A percentile compares a stretch with the other conserved stretches of the same genome.
Conservation (phyloP, 2,329 filamentous ascomycete species). For the Aspergillus quadrilineatus region DNA sequence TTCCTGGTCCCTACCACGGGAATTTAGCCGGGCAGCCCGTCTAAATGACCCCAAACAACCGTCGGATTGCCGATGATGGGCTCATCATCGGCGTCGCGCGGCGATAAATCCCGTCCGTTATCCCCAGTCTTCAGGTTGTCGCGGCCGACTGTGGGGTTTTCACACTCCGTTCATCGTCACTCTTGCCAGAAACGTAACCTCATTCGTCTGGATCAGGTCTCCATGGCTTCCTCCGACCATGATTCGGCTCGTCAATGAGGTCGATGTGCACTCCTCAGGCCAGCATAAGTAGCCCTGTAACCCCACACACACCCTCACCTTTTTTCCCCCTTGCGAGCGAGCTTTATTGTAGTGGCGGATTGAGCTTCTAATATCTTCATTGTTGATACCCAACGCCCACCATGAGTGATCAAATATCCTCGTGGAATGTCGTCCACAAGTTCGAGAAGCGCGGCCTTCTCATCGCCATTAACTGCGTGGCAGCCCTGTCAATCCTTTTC, state of each 20-base stretch:
- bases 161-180: background rate
- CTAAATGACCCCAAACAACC: background rate
- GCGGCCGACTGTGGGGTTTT: constrained; percentile 3
- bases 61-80: constrained; percentile 7
- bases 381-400: constrained; percentile 7
- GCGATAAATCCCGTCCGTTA: background rate
- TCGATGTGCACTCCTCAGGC: constrained; percentile 6
- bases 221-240: background rate
- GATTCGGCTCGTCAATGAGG: constrained; percentile 2
- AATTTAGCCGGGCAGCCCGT: background rate
- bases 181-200: constrained; percentile 23
- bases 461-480: constrained; percentile 62
- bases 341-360: background rate
- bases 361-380: background rate
- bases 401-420: constrained; percentile 41
- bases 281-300: background rate
- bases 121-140: background rate
- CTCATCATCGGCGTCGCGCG: background rate
- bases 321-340: background rate
- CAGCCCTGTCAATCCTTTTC: constrained; percentile 67
- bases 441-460: constrained; percentile 58
- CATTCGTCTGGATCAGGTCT: constrained; percentile 11
- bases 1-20: background rate
- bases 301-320: background rate
- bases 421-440: constrained; percentile 53